Base-by-base conservation (phyloP, 2,329 filamentous ascomycete species). In the Trichophaea hybrida region DNA sequence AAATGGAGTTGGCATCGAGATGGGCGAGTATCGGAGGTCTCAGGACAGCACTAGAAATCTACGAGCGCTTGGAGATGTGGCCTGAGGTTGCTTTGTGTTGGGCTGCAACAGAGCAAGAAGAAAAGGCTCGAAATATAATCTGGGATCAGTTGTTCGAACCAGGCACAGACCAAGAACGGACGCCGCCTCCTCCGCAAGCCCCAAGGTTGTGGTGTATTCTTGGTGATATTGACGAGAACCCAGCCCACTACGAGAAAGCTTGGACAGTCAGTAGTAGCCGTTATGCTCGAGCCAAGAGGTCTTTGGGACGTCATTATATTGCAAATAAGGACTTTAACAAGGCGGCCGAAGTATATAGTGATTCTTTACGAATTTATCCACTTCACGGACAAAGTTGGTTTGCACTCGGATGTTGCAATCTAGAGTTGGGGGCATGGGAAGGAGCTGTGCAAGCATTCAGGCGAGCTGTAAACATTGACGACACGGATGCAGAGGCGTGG, bases 41-140 rank as follows among this genome's bases (percentile, higher is more conserved):
- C 1, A 79, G 88, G 2, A 94, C 90, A 0, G 93, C 93, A 0
- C 78, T 98, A 1, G 93, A 96, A 62, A 97, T 98, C 62, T 98
- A 97, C 73, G 90, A 95, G 73, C 80, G 93, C 2, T 75, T 98
- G 15, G 83, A 89, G 59, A 84, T 97, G 71, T 97, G 93, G 89
- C 87, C 93, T 1, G 93, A 98, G 73, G 88, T 90, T 4, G 91
- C 93, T 0, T 77, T 98, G 1, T 98, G 93, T 71, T 84, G 88
- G 68, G 90, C 88, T 10, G 77, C 81, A 0, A 86, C 84, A 0
- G 79, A 84, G n/a, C 78, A 83, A 73, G 90, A 96, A 72, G 86
- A 86, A 31, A 93, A 93, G 69, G 93, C 89, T 1, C 81, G 80
- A 58, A 79, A 78, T 2, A 79, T 96, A 53, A 75, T 97, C 13